phyloP scores from a whole-genome alignment of 2,329 filamentous ascomycete genomes.

The Pseudofabraea citricarpa region DNA sequence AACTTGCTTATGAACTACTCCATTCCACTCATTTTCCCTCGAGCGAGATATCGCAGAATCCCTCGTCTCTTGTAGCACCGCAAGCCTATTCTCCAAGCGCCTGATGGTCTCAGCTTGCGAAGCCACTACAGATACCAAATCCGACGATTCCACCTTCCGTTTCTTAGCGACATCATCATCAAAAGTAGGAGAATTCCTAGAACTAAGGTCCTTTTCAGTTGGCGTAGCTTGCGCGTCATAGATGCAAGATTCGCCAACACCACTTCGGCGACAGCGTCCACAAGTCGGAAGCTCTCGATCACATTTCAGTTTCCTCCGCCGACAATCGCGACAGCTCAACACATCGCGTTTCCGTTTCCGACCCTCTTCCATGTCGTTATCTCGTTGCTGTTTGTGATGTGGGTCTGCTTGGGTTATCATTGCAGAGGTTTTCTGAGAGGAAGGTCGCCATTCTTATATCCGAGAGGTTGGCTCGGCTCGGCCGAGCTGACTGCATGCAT shows the following conservation, averaged over 20 bases:
- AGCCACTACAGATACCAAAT: not conserved
- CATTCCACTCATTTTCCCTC: too few species aligned
- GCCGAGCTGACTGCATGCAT: not conserved
- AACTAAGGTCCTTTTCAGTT: too few species aligned
- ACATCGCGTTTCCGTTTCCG: constrained; percentile 3
- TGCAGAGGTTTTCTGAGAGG: too few species aligned
- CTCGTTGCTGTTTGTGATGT: not conserved
- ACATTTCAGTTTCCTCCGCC: constrained; percentile 6
- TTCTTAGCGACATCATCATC: too few species aligned
- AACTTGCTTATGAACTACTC: too few species aligned
- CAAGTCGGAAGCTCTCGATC: constrained; percentile 3
- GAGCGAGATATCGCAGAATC: too few species aligned
- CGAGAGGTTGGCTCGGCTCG: not conserved
- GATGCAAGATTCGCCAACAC: not conserved
- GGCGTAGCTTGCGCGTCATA: constrained; percentile 2
- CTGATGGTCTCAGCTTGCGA: not conserved
- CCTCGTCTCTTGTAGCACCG: not conserved
- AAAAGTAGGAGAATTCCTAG: too few species aligned
- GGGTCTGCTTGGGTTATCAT: too few species aligned
- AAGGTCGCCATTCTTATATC: not conserved
- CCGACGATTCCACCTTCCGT: too few species aligned
- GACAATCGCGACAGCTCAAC: constrained; percentile 2
- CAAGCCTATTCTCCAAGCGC: not conserved
- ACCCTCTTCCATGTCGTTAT: not conserved
- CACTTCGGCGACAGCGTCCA: not conserved